Evolutionary conservation across 2,329 filamentous ascomycete species (phyloP), one percentile per base, ranked within the genome.

Genomic region (Nemania sp.): DNA sequence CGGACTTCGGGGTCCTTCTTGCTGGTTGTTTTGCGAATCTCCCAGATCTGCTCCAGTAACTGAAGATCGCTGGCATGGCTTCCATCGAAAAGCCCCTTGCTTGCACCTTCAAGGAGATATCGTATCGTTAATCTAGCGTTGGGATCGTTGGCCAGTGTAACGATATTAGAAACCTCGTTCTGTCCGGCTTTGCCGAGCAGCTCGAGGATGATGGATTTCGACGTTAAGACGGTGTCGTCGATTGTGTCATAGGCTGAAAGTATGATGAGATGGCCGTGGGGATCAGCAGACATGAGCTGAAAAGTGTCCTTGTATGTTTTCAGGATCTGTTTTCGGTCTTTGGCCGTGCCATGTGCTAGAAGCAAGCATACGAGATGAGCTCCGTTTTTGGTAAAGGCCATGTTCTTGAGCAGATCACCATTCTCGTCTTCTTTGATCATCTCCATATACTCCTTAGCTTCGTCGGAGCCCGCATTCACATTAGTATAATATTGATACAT

Each of bases 401-500:
- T 82, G 71, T 97, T 97, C 78, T 96, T 96, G 60, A 94, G 80
- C 58, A 97, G 74, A 70, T 97, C 92, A 42, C 91, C 91, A 53
- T 89, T 87, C 68, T 96, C 90, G 62, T 99, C 93, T 34, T 90
- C 90, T 75, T 95, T 96, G 67, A 99, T 78, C 62, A 95, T 80
- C 72, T 97, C 92, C 53, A 95, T 75, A 68, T 96, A 97, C 64
- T 96, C 91, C 26, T 80, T 89, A 36, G 90, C 86, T 70, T 97
- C 93, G 53, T 90, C 85, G 39, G 86, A 90, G 3, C 88, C 91
- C 4, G 83, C 77, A 61, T 88, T 86, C 41, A 86, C 84, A 65
- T 89, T 93, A 48, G 91, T 76, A 74, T 93, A 97, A 73, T 97
- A 99, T 70, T 99, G 93, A 55, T 97, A 79, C 92, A 99, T 96